Evolutionary conservation across 2,329 filamentous ascomycete genomes (phyloP), one percentile per base, ranked within the genome.

Genomic region (Penicillium expansum): DNA sequence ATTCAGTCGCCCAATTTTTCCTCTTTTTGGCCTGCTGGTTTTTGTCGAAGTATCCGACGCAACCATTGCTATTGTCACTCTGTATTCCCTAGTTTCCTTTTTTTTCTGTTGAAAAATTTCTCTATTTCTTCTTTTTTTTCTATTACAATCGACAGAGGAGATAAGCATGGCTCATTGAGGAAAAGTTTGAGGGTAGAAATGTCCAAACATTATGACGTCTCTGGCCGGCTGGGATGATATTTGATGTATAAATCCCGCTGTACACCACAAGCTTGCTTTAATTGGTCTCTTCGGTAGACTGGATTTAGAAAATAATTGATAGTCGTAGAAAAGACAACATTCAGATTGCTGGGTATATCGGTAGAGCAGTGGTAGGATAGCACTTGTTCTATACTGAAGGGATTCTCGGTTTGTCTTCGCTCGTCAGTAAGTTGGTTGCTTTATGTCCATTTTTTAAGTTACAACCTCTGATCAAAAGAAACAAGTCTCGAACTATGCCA

Each of bases 241-340:
- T 47, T 37, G 56, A 43, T 45, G 51, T 33, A 43, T 20, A 45
- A 43, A 47, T 47, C 50, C 24, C 50, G 30, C 22, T 56, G 41
- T 60, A 50, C 41, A 59, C 51, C 58, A 51, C 14, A 27, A 45
- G 11, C 32, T 45, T 18, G 2, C 13, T 27, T 35, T 7, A 16
- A 22, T 43, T 27, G 39, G n/a, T 45, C 49, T 37, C 20, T 14
- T 45, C 18, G 41, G 29, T 44, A 32, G n/a, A 54, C n/a, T 41
- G 9, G 22, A 55, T 49, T 27, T 39, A 38, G 14, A 27, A 35
- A 37, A 30, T 11, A 52, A 51, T 16, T 29, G 27, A 56, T 16
- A 4, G 9, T 35, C 4, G 5, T 29, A 35, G 37, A 32, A 35
- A 20, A 32, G 30, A 48, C 35, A 35, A 11, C 11, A 13, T 47